Evolutionary conservation across 2,329 filamentous ascomycete species (phyloP), one percentile per base, ranked within the genome.

Genomic region (Scorias spongiosa): DNA sequence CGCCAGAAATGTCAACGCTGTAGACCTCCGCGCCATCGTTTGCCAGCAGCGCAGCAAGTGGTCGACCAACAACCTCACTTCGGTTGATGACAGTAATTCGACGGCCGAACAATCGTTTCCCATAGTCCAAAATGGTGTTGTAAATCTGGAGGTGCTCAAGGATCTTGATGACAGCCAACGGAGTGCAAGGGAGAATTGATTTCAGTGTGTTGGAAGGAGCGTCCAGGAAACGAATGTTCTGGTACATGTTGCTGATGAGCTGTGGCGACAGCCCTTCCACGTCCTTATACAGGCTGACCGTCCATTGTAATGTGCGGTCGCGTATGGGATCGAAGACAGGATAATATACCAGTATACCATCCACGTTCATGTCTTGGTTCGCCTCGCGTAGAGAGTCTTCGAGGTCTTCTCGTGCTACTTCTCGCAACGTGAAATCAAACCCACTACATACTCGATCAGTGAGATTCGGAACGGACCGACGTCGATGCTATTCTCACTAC

Each of bases 201-300:
- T 98, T 96, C 63, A 85, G 84, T 46, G 70, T 72, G 63, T 86
- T 84, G 38, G 72, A 64, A 4, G 81, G 81, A 18, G 79, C 70
- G 65, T 98, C 91, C 45, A 98, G 73, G 69, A 88, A 96, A 51
- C 91, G 85, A 56, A 93, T 78, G 68, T 98, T 98, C 71, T 95
- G 84, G 68, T 96, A 98, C 88, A 98, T 95, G 74, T 98, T 98
- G 76, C 89, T 88, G 59, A 96, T 82, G 67, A 96, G 88, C 60
- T 80, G 81, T 66, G 95, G 89, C 55, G 82, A 86, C 46, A 98
- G 77, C 30, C 91, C 91, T 65, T 98, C 91, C 52, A 98, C 89
- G 58, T 98, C 91, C 66, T 98, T 96, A 63, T 75, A 68, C 38
- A 94, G 74, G 45, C 85, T 80, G 45, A 95, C 87, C 2, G 93